Percentiles rank a stretch among this genome's conserved stretches.
Conservation (phyloP, 345 rosid species). For the Populus davidiana region DNA sequence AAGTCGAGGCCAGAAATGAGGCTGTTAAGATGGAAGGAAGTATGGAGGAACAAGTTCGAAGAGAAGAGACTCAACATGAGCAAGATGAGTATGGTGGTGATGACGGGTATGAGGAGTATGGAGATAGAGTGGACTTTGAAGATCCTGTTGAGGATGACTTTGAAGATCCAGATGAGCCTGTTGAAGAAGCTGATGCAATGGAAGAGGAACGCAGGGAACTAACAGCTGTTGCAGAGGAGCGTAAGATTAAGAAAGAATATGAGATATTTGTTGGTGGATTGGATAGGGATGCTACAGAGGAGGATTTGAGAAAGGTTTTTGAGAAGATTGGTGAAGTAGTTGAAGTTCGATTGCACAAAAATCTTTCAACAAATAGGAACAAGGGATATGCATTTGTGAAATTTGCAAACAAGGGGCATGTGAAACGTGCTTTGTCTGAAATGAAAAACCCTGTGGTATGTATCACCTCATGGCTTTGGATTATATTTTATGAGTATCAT, state of each 20-base stretch:
- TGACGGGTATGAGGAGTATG: conserved; percentile 53
- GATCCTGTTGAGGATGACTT: conserved; percentile 52
- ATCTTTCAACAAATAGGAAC: conserved; percentile 43
- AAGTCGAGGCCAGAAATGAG: conserved; percentile 17
- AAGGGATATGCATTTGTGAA: conserved; percentile 67
- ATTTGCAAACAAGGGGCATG: conserved; percentile 55
- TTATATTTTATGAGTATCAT: background rate
- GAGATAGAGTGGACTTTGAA: conserved; percentile 52
- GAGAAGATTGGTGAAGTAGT: conserved; percentile 54
- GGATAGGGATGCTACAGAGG: conserved; percentile 55
- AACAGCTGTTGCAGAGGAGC: conserved; percentile 44
- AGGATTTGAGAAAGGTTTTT: conserved; percentile 53
- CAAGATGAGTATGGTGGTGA: conserved; percentile 36
- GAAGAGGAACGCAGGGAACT: conserved; percentile 52
- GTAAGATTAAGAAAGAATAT: conserved; percentile 52
- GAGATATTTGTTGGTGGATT: conserved; percentile 65
- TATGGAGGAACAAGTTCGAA: conserved; percentile 13
- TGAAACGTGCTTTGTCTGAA: conserved; percentile 50
- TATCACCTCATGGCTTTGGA: conserved; percentile 4
- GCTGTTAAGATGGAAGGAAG: conserved; percentile 15
- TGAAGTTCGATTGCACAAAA: conserved; percentile 51
- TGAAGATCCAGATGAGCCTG: conserved; percentile 46
- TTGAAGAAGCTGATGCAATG: conserved; percentile 37
- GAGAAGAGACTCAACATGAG: conserved; percentile 24
- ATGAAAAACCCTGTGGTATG: conserved; percentile 65